Evolutionary conservation across 768 basidiomycete species (phyloP), one percentile per base, ranked within the genome.

Genomic region (Dentipellis sp.): DNA sequence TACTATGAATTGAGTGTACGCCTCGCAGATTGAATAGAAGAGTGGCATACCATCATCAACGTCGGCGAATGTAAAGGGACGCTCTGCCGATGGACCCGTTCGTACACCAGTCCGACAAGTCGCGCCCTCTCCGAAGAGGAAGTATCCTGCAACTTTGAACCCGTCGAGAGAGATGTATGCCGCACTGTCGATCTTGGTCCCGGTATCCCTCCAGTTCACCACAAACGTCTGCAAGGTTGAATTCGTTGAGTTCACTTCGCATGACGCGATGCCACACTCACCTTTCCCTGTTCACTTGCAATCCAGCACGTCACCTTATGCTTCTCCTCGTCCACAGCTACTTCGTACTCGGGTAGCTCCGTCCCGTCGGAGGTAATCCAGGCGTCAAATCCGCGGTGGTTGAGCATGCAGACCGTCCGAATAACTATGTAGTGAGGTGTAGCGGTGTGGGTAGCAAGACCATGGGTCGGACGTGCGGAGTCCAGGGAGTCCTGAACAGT

Each of bases 141-240:
- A 50, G 14, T 22, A 16, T 6, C 48, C 48, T 50, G 19, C 21
- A 35, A 50, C 48, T 35, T 50, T 22, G 50, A 52, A 46, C 2
- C 84, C 86, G 63, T 88, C 87, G 8, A 88, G 68, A n/a, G 71
- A 73, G 19, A 89, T 80, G 63, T 77, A 87, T 0, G 77, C 69
- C 56, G 82, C 84, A 3, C 81, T 79, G 53, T 80, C 75, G 6
- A 79, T 65, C 29, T 65, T 65, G 38, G 78, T 73, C 35, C 78
- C 84, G 55, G 77, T 71, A 62, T 88, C 86, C 40, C 72, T 74
- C 86, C 86, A 88, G 61, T 81, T 75, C 0, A 88, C 77, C 3
- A 73, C 71, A 65, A 88, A 88, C 5, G 60, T 66, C 84, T 87
- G 60, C 37, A 23, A 12, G 36, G 11, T n/a, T 21, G 10, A 11